Base-by-base conservation (phyloP, 192 early-diverging fungal species). In the Coemansia sp. region DNA sequence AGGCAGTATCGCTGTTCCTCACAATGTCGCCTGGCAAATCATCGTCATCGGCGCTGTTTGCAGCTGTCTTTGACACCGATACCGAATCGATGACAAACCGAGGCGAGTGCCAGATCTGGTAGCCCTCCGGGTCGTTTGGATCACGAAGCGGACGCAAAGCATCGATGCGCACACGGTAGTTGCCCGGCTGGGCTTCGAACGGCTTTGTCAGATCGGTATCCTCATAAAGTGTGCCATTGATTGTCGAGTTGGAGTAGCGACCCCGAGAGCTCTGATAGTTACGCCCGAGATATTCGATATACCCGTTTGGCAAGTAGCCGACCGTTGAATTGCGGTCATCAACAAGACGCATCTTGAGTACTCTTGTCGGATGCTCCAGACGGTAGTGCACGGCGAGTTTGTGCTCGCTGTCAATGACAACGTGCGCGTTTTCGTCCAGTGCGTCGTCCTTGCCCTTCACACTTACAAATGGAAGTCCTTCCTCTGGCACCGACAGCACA, bases 51-150 rank as follows among this genome's bases (percentile, higher is more conserved):
- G 18, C 43, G 42, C 38, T 53, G 23, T 53, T 52, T 0, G 64
- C 62, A 4, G 40, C 50, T 22, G 55, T 61, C 37, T 39, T 69
- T 14, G 53, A 54, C 8, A 73, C 41, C 10, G 66, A 69, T 57
- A 79, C 71, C 15, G 71, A 66, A 45, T 72, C 66, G 23, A 79
- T 55, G 42, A 69, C 58, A 27, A 79, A 79, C 10, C 57, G 58
- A n/a, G 77, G 60, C 47, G 77, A 79, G 33, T 63, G 41, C 77
- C 77, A 80, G n/a, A 67, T 44, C 41, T 80, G 77, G 49, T 63
- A 80, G 10, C 71, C 71, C 15, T 66, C 67, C 0, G 71, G 59
- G 30, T 72, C 71, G 49, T 46, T 66, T 9, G 71, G 71, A 33
- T 66, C 64, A 48, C 63, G 66, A 18, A 72, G 60, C 12, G 77